Base-by-base conservation (phyloP, 202 grass and related monocot species). In the Digitaria exilis region DNA sequence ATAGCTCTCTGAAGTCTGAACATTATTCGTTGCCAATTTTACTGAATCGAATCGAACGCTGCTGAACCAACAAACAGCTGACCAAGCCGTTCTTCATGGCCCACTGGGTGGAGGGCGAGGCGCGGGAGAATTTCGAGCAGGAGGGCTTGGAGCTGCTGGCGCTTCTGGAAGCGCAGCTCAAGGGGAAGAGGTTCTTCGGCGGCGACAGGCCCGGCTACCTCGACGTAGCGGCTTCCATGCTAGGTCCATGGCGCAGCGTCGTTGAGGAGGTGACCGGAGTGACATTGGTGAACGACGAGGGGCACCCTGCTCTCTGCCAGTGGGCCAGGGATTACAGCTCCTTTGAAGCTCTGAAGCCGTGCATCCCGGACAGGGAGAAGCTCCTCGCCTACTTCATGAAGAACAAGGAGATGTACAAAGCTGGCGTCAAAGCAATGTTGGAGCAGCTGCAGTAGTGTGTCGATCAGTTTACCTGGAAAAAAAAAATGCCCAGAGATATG, bases 321-420 rank as follows among this genome's bases (percentile, higher is more conserved):
- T 92, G 90, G 90, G 59, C 45, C 41, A 32, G 79, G 39, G 86
- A 92, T 41, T 89, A 86, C 64, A 34, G 30, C 0, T 51, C 46
- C 2, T 0, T 46, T 7, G 55, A 52, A 17, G 39, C 55, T 1
- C 80, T 89, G 17, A 77, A 71, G 55, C 80, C 88, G 26, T 84
- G 56, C 62, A 5, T 83, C 18, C 87, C 75, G 5, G 59, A 61
- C 41, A 84, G 44, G 51, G 79, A 87, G 12, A 5, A 39, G 6
- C 26, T 92, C 2, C 34, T 80, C 9, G 84, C 71, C 5, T 25
- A 64, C 52, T 86, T 86, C 44, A 63, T 29, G 0, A 49, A 58
- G 0, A 90, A 50, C n/a, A 82, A 68, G 58, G 88, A 86, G 6
- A 65, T 5, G 19, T 65, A 65, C 44, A 65, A 17, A n/a, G 2